Base-by-base conservation (phyloP, 2,329 filamentous ascomycete species). In the Diaporthe nobilis region DNA sequence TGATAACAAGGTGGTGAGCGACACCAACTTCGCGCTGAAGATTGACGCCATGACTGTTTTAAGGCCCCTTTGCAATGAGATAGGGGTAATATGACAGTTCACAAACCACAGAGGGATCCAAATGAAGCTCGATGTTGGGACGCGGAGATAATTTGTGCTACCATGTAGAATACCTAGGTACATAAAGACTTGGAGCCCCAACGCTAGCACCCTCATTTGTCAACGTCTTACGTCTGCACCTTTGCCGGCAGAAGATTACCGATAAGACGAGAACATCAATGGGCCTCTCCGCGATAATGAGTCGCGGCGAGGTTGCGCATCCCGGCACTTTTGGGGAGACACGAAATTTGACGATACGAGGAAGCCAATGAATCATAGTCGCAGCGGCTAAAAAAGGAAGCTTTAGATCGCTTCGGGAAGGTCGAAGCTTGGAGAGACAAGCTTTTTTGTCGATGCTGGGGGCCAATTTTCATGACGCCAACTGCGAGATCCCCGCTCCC, bases 191-290 rank as follows among this genome's bases (percentile, higher is more conserved):
- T 5, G 15, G 47, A 15, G 65, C n/a, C n/a, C 31, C 8, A 37
- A 39, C 7, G n/a, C 47, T 68, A 8, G 47, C 47, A 28, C 65
- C 8, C 42, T 15, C 31, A 39, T 53, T 53, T 68, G 65, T 53
- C 47, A 68, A 28, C 7, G 34, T 42, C 49, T 55, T 70, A 55
- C 65, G 49, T 70, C 34, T 55, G 34, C n/a, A 9, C 13, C 63
- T 13, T 9, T 53, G 3, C 7, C 47, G 47, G 31, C 47, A 68
- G 31, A 12, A 15, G n/a, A 53, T 68, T 68, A 42, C 47, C 13
- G 65, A 55, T 70, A 68, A 68, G 65, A 68, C 13, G 47, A 68
- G 65, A 68, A 53, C 31, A 53, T 39, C 22, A 53, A 49, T 68
- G 65, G 5, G 20, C 8, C 20, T 68, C 44, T 37, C 7, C 47